Base-by-base conservation (phyloP, 805 yeast species). In the Pichia heedii region DNA sequence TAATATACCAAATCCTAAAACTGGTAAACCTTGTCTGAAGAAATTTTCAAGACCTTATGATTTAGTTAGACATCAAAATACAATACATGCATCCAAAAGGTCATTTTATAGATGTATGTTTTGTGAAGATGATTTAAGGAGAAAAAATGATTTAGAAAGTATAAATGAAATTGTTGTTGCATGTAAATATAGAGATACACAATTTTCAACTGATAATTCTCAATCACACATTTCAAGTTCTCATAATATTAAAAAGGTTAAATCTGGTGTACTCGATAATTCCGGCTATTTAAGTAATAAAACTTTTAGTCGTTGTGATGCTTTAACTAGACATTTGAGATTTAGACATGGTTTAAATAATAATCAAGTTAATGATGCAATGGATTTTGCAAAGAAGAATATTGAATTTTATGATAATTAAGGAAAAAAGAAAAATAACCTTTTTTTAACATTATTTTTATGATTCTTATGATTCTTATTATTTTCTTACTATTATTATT, bases 11-110 rank as follows among this genome's bases (percentile, higher is more conserved):
- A 78, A 78, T 53, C 82, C 85, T 5, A 58, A 73, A 22, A 76
- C 84, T 0, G 79, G 83, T 16, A 58, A 68, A 48, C 75, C 77
- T 21, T 86, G 96, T 63, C 66, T 73, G 52, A 84, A 84, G 64
- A 79, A 79, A 55, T 90, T 90, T 58, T 87, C 97, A 16, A 76
- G 98, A 57, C 95, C 96, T 18, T 90, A 90, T 60, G 98, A 90
- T 67, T 70, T 90, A 56, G 83, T 89, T 22, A 77, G 98, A 54
- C 98, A 90, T 63, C 96, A 90, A 62, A 95, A 90, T 56, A 93
- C 97, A 0, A 89, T 90, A 43, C 98, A 90, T 62, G 93, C 97
- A 1, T 73, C 84, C 39, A 83, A 81, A 60, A 83, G 90, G 64
- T 84, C 84, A 54, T 78, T 83, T 39, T 93, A 81, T 69, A 79